Base-by-base conservation (phyloP, 1,284 basidiomycete genomes). In the Waitea zeae region DNA sequence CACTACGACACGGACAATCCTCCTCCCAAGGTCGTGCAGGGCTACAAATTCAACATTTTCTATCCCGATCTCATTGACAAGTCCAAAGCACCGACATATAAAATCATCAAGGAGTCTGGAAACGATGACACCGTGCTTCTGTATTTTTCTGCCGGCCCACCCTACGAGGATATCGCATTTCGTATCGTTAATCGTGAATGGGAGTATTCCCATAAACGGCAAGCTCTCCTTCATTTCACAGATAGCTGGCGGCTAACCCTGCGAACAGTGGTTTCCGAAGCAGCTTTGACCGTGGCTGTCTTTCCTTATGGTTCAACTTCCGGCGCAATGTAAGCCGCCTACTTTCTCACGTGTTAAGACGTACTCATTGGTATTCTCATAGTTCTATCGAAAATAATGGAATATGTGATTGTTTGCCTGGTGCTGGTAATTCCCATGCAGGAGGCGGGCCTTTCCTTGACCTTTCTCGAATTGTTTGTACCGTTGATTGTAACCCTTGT, bases 81-180 rank as follows among this genome's bases (percentile, higher is more conserved):
- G 55, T 76, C 80, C 26, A 89, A 89, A 52, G 86, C 95, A 2
- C 95, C 93, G 12, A 89, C 87, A 5, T 98, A 96, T 59, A 84
- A 82, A 51, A 83, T 96, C 39, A 68, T 93, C 49, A 83, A 83
- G 46, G 87, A 95, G 47, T 72, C 78, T 5, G 88, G 84, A 4
- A 92, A 97, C 49, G 81, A 89, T 39, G 95, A 98, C 36, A 98
- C 93, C 1, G 86, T 89, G 19, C 63, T 97, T 14, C 58, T 99
- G 31, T 74, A 92, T 42, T 98, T 99, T 58, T 87, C 74, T 43
- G 90, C 95, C 12, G 95, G 95, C 12, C 95, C 95, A 33, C 95
- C 95, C 1, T 98, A 98, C 51, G 95, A 98, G 58, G 95, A 98
- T 49, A 90, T 98, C 42, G 95, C 92, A 12, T 99, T 99, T 62